Conservation (phyloP, 1,139 yeast species). For the Lodderomyces theae region DNA sequence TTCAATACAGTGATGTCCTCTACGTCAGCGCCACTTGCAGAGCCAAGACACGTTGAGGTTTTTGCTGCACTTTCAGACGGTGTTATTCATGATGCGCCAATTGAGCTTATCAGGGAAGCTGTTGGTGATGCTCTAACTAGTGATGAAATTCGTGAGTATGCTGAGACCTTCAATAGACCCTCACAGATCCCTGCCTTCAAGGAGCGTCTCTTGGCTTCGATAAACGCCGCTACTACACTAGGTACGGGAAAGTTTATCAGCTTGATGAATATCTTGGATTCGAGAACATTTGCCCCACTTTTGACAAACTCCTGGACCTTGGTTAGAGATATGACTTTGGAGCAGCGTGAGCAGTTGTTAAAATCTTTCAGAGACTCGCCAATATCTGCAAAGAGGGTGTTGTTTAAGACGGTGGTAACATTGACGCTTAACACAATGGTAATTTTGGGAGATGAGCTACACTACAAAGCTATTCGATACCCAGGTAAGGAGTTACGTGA, state of each 20-base stretch:
- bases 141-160: slow-evolving; percentile 33
- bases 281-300: slow-evolving; percentile 33
- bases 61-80: slow-evolving; percentile 35
- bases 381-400: slow-evolving; percentile 25
- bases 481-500: slow-evolving; percentile 34
- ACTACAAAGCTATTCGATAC: slow-evolving; percentile 32
- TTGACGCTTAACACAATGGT: slow-evolving; percentile 25
- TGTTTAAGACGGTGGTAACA: slow-evolving; percentile 26
- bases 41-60: slow-evolving; percentile 27
- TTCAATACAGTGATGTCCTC: slow-evolving; percentile 5
- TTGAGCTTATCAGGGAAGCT: slow-evolving; percentile 28
- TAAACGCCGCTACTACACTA: slow-evolving; percentile 18
- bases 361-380: slow-evolving; percentile 41
- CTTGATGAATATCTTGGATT: slow-evolving; percentile 26
- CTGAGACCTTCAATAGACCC: slow-evolving; percentile 27
- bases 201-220: slow-evolving; percentile 17
- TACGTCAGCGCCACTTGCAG: slow-evolving; percentile 19
- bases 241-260: slow-evolving; percentile 24
- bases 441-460: slow-evolving; percentile 31
- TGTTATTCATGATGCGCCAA: slow-evolving; percentile 32
- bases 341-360: slow-evolving; percentile 30
- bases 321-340: slow-evolving; percentile 35
- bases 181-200: slow-evolving; percentile 30
- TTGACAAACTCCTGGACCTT: slow-evolving; percentile 35
- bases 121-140: slow-evolving; percentile 28